Evolutionary conservation across 345 rosid species (phyloP), one percentile per base, ranked within the genome.

Genomic region (Raphanus raphanistrum): DNA sequence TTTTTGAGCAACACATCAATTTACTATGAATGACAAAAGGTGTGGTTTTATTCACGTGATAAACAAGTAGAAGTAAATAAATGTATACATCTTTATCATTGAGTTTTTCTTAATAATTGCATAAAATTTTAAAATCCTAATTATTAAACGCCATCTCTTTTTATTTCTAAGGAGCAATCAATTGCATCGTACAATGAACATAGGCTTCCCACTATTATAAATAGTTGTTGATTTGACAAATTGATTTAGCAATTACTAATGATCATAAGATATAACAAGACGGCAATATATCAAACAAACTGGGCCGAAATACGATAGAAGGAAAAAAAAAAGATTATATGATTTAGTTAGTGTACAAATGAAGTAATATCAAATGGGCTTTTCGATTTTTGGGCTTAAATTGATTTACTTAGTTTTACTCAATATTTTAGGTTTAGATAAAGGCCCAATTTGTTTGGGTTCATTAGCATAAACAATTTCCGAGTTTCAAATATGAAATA

Each of bases 161-260:
- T 55, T 38, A 3, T 57, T 57, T 29, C 45, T 9, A 12, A 75
- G 29, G 8, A 43, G 73, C 68, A 67, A 75, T 35, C 45, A 36
- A 16, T 62, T 52, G 25, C 32, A 62, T 52, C 64, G 57, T 76
- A 70, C 75, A 69, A 69, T 33, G 27, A 68, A 58, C 50, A 76
- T 76, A 8, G 50, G 75, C 69, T 76, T 41, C 48, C 4, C 48
- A 26, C 29, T 52, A 10, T 25, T 10, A 50, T 15, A 33, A 76
- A 33, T 26, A 76, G 57, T 69, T 48, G 73, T 76, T 61, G 73
- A 66, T 75, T 75, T 54, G 66, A 38, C 58, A 66, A 28, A 11
- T 35, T 75, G 38, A 35, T 76, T 33, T 70, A 48, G 29, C 31
- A 48, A 76, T 69, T 33, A 60, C 29, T 21, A 8, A 58, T 59